Percentiles rank a stretch among this genome's conserved stretches.
Conservation (phyloP, 192 early-diverging fungal species). For the Entomortierella lignicola region DNA sequence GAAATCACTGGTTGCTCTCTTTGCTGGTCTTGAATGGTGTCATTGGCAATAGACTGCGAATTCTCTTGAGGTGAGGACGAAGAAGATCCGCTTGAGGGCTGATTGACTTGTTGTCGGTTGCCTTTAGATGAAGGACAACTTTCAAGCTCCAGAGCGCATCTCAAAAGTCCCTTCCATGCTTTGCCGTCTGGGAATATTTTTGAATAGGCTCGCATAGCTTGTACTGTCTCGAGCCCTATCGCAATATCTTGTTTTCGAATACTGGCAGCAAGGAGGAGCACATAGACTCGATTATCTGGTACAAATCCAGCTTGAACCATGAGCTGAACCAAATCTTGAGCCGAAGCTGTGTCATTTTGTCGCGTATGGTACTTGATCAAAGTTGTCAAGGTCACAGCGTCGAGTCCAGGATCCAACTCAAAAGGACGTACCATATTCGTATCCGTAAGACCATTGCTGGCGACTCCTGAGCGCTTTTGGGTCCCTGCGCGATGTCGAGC, state of each 20-base stretch:
- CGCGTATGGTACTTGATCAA: constrained; percentile 45
- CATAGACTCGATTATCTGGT: constrained; percentile 21
- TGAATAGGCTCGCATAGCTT: constrained; percentile 14
- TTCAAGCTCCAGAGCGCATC: constrained; percentile 35
- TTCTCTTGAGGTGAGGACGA: too few species aligned
- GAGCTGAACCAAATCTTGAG: constrained; percentile 25
- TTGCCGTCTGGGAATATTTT: constrained; percentile 35
- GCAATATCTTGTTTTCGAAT: constrained; percentile 32
- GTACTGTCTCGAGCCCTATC: constrained; percentile 10
- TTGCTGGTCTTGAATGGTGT: not conserved
- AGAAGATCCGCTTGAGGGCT: not conserved
- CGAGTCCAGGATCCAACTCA: constrained; percentile 1
- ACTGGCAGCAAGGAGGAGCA: constrained; percentile 16
- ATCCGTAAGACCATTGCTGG: not conserved
- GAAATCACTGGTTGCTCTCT: not conserved
- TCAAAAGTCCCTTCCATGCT: constrained; percentile 45
- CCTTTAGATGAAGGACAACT: not conserved
- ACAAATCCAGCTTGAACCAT: constrained; percentile 40
- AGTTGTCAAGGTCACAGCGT: constrained; percentile 32
- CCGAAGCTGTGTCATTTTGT: constrained; percentile 19
- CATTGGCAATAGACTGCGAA: not conserved
- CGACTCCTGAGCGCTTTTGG: not conserved
- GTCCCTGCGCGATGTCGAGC: not conserved
- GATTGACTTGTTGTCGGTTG: not conserved
- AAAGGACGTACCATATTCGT: not conserved